Percentiles rank a stretch among this genome's conserved stretches.
Evolutionary conservation across 2,329 filamentous ascomycete species (phyloP).

Genomic region (Trichoderma lentiforme): DNA sequence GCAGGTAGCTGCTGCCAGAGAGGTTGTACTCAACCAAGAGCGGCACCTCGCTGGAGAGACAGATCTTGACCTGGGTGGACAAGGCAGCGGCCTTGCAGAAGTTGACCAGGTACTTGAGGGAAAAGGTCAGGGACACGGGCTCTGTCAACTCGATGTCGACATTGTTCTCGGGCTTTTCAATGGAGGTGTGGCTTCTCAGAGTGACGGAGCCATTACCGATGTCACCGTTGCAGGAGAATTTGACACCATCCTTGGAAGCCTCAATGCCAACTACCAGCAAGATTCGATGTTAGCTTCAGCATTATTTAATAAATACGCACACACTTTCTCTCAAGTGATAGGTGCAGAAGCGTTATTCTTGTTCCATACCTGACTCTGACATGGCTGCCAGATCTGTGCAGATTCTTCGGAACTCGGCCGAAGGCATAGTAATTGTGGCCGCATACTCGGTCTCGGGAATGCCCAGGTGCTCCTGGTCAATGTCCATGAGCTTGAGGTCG

Average conservation of each 20-base stretch:
- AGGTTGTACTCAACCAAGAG: slow-evolving; percentile 90
- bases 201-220: slow-evolving; percentile 95
- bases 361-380: slow-evolving; percentile 79
- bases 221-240: slow-evolving; percentile 89
- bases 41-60: slow-evolving; percentile 92
- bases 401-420: slow-evolving; percentile 88
- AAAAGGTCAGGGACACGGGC: slow-evolving; percentile 92
- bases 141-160: slow-evolving; percentile 89
- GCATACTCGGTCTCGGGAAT: slow-evolving; percentile 99
- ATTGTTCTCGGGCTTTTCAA: slow-evolving; percentile 83
- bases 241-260: slow-evolving; percentile 93
- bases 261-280: slow-evolving; percentile 75
- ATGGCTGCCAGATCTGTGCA: slow-evolving; percentile 87
- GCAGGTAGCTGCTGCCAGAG: slow-evolving; percentile 78
- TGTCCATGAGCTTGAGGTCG: slow-evolving; percentile 99
- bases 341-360: neutral
- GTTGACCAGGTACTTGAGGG: slow-evolving; percentile 98
- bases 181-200: slow-evolving; percentile 79
- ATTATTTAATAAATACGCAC: neutral
- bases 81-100: slow-evolving; percentile 97
- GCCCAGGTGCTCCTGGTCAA: slow-evolving; percentile 98
- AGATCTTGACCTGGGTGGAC: slow-evolving; percentile 80
- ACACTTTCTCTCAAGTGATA: neutral
- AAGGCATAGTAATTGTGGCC: slow-evolving; percentile 84
- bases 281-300: slow-evolving; percentile 16